Evolutionary conservation across 164 flowering plant genomes (phyloP).

Genomic region (Platanus orientalis): DNA sequence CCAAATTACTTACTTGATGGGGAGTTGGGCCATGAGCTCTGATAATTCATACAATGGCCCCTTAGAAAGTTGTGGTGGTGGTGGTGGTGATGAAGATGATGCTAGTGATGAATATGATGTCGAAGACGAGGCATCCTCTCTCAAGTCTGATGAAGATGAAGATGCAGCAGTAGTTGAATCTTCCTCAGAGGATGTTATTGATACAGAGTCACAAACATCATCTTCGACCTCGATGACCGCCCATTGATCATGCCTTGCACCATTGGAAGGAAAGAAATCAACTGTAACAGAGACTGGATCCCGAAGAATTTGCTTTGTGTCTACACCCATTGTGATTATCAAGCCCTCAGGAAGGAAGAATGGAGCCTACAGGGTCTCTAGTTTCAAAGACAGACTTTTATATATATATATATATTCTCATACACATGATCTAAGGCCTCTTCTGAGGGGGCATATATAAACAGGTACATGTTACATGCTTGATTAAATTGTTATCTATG

Average conservation of each 20-base stretch:
- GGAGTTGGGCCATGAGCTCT: constrained; percentile 72
- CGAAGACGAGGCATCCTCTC: constrained; percentile 56
- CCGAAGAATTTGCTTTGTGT: constrained; percentile 11
- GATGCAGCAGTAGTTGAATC: constrained; percentile 30
- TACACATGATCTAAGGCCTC: not conserved
- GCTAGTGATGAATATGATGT: constrained; percentile 24
- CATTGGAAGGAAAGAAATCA: not conserved
- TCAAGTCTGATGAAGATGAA: constrained; percentile 41
- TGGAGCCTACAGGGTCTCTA: too few species aligned
- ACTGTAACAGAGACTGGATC: constrained; percentile 9
- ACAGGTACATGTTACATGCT: not conserved
- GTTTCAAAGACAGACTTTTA: too few species aligned
- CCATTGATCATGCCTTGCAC: constrained; percentile 10
- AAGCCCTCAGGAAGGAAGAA: not conserved
- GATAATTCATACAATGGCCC: constrained; percentile 77
- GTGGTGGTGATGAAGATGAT: constrained; percentile 20
- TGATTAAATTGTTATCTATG: not conserved
- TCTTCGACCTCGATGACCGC: constrained; percentile 29
- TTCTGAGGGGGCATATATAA: constrained; percentile 16
- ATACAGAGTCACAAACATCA: constrained; percentile 17
- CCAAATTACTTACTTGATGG: constrained; percentile 61
- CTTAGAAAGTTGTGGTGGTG: constrained; percentile 17
- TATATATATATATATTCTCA: not conserved
- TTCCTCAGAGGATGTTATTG: constrained; percentile 23
- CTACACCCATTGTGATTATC: constrained; percentile 25